Evolutionary conservation across 176 grass and related monocot species (phyloP).

Genomic region (Cenchrus fungigraminus): DNA sequence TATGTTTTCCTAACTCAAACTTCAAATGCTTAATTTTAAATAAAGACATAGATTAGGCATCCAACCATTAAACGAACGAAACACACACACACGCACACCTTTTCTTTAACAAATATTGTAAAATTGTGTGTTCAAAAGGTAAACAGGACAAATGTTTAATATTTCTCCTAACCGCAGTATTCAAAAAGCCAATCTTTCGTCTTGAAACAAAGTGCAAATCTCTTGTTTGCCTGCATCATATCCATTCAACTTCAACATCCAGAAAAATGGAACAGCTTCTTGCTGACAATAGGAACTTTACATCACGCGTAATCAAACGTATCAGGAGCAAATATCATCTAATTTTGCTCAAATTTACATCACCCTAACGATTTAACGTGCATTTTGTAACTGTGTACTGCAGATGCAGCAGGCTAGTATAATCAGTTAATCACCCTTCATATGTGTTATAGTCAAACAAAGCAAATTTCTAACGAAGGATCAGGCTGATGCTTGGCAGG

Average conservation of each 20-base stretch:
- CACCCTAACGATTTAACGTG: background rate
- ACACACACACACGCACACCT: too few relatives aligned
- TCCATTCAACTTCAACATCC: background rate
- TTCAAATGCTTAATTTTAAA: background rate
- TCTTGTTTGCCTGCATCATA: background rate
- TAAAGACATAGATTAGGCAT: too few relatives aligned
- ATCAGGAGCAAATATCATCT: background rate
- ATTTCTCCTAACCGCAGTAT: too few relatives aligned
- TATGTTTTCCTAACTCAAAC: background rate
- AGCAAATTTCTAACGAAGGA: background rate
- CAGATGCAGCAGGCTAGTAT: constrained; percentile 2
- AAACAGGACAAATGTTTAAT: too few relatives aligned
- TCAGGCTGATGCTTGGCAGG: background rate
- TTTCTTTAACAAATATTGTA: too few relatives aligned
- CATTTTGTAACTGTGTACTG: background rate
- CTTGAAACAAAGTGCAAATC: background rate
- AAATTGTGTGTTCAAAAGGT: too few relatives aligned
- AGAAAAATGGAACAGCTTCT: constrained; percentile 9
- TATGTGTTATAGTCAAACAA: background rate
- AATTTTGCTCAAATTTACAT: constrained; percentile 26
- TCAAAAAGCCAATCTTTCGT: too few relatives aligned
- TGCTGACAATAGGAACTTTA: background rate
- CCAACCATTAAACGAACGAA: too few relatives aligned
- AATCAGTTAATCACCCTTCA: background rate
- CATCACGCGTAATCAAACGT: background rate